A percentile compares a stretch with the other conserved stretches of the same genome.
Evolutionary conservation across 371 early-diverging fungal genomes (phyloP).

Genomic region (Mucor velutinosus): DNA sequence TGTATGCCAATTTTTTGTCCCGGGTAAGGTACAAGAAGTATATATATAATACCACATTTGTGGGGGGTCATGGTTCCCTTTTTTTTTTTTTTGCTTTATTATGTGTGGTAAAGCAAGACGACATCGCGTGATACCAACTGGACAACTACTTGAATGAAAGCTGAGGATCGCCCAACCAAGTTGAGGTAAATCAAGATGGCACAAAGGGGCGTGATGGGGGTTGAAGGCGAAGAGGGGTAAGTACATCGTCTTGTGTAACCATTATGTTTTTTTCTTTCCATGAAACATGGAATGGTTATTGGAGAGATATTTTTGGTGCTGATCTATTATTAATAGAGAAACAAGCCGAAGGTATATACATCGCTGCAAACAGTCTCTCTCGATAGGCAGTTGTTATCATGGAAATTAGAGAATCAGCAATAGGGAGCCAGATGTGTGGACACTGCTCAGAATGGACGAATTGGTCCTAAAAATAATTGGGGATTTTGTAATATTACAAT

Average conservation of each 20-base stretch:
- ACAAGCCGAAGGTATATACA: not conserved
- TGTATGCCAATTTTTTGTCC: not conserved
- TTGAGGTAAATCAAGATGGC: not conserved
- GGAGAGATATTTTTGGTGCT: not conserved
- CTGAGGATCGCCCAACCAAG: constrained; percentile 10
- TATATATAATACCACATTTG: not conserved
- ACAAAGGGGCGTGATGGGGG: not conserved
- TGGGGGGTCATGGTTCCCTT: not conserved
- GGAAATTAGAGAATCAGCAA: not conserved
- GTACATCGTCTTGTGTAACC: not conserved
- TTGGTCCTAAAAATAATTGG: not conserved
- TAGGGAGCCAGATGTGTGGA: not conserved
- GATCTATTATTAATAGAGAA: not conserved
- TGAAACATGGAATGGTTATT: not conserved
- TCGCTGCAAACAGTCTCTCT: no score
- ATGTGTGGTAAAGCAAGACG: not conserved
- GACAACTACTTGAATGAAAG: not conserved
- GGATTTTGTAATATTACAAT: not conserved
- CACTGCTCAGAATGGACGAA: not conserved
- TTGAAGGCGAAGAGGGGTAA: not conserved
- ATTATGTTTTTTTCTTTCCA: not conserved
- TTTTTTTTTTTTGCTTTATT: not conserved
- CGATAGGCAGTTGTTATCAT: not conserved
- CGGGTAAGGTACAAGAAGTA: not conserved
- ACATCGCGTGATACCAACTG: constrained; percentile 15